These are phyloP conservation scores for Beauveria medogensis DNA, from an alignment of 2,329 filamentous ascomycete genomes.

Conservation along the genomic window DNA sequence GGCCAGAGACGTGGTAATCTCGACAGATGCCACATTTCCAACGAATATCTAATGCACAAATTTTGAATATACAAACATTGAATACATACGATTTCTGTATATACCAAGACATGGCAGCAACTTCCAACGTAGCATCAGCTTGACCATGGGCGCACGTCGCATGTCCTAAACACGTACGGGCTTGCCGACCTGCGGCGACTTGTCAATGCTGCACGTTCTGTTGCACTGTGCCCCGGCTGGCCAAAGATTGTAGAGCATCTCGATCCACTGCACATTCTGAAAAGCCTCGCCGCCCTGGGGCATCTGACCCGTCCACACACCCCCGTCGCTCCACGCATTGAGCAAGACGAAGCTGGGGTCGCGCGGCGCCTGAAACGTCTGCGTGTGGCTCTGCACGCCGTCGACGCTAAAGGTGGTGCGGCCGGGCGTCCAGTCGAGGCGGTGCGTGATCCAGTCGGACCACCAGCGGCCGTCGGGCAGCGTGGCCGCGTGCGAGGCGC, in stretches of 20 bases:
- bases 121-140: background rate
- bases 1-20: constrained; percentile 23
- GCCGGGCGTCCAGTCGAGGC: constrained; percentile 50
- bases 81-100: background rate
- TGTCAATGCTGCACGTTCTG: constrained; percentile 33
- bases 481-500: constrained; percentile 36
- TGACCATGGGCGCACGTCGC: background rate
- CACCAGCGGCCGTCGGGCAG: constrained; percentile 35
- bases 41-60: background rate
- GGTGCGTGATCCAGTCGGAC: constrained; percentile 47
- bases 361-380: constrained; percentile 45
- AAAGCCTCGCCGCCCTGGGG: constrained; percentile 37
- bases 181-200: constrained; percentile 28
- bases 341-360: constrained; percentile 42
- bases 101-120: background rate
- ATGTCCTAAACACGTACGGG: constrained; percentile 23
- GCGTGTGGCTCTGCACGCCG: constrained; percentile 37
- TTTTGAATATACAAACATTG: background rate
- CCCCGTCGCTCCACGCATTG: constrained; percentile 53
- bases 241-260: constrained; percentile 41
- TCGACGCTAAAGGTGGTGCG: constrained; percentile 47
- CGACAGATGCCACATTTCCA: background rate
- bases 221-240: constrained; percentile 18
- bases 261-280: constrained; percentile 53
- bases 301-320: constrained; percentile 50